Percentiles rank a stretch among this genome's conserved stretches.
Evolutionary conservation across 2,329 filamentous ascomycete genomes (phyloP).

Genomic region (Aciculosporium take): DNA sequence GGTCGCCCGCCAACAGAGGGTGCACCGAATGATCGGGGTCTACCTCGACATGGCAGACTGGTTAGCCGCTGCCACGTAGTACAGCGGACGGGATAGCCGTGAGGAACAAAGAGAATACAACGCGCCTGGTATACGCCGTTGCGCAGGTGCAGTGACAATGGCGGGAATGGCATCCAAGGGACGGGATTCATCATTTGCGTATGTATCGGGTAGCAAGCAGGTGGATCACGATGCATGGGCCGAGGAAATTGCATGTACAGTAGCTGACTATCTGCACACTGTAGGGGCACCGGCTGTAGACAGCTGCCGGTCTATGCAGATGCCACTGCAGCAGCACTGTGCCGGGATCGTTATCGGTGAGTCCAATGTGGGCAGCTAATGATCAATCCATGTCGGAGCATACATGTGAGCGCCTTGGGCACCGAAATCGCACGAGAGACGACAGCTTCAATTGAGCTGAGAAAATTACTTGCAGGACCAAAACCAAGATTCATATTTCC

Average conservation of each 20-base stretch:
- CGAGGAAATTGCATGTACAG: too few relatives aligned
- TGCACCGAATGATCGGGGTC: background rate
- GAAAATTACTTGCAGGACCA: background rate
- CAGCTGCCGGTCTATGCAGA: too few relatives aligned
- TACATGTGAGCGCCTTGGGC: too few relatives aligned
- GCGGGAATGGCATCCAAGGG: background rate
- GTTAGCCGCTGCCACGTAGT: background rate
- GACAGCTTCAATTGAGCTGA: background rate
- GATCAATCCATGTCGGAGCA: background rate
- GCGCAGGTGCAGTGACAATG: background rate
- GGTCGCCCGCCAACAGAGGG: background rate
- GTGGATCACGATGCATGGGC: too few relatives aligned
- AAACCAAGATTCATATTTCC: background rate
- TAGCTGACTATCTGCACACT: too few relatives aligned
- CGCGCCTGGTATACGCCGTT: too few relatives aligned
- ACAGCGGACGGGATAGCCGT: background rate
- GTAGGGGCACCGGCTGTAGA: too few relatives aligned
- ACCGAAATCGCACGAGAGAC: background rate
- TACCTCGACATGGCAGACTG: conserved; percentile 3
- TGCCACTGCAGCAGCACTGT: background rate
- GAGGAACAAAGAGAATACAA: background rate
- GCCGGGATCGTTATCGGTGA: background rate
- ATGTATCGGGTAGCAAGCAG: too few relatives aligned
- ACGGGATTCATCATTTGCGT: too few relatives aligned
- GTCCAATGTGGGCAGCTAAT: background rate